Base-by-base conservation (phyloP, 2,329 filamentous ascomycete species). In the Colletotrichum orbiculare region DNA sequence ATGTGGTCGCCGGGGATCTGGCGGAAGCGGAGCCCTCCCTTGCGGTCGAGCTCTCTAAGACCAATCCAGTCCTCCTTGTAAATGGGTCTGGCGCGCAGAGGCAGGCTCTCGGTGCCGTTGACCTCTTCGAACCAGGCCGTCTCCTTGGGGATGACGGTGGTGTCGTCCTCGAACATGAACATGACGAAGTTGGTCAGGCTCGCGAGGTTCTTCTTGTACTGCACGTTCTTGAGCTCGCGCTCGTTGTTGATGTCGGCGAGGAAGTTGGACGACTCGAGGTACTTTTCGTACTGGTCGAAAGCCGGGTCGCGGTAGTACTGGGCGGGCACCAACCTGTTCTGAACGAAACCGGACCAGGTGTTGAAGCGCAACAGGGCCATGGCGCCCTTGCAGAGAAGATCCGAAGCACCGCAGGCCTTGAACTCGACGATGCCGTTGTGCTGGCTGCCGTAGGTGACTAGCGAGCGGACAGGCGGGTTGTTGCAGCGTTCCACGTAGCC, bases 211-310 rank as follows among this genome's bases (percentile, higher is more conserved):
- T 85, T 77, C 74, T 85, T 89, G 77, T 98, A 99, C 11, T 80
- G 84, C 41, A 78, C 72, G 72, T 94, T 97, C 86, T 96, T 97
- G 59, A 81, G 67, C 53, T 69, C 69, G 10, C 94, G 86, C 85
- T 99, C 96, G 76, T 98, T 98, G 79, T 99, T 99, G 79, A 98
- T 90, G 74, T 98, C 95, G 9, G 95, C 96, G 8, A 99, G 83
- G 77, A 96, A 97, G 75, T 94, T 95, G 71, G 92, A 96, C 74
- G 88, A 76, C 69, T 89, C 87, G 17, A 98, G 85, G 75, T 98
- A 99, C 37, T 83, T 79, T 1, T 89, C 86, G 76, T 93, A 78
- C 74, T 94, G 81, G 64, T 82, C 76, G 72, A 80, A 79, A 62
- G 79, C 74, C 66, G 87, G 86, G 69, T 94, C 87, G 56, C 95